phyloP scores from a whole-genome alignment of 2,329 filamentous ascomycete genomes.

The Fusarium udum region DNA sequence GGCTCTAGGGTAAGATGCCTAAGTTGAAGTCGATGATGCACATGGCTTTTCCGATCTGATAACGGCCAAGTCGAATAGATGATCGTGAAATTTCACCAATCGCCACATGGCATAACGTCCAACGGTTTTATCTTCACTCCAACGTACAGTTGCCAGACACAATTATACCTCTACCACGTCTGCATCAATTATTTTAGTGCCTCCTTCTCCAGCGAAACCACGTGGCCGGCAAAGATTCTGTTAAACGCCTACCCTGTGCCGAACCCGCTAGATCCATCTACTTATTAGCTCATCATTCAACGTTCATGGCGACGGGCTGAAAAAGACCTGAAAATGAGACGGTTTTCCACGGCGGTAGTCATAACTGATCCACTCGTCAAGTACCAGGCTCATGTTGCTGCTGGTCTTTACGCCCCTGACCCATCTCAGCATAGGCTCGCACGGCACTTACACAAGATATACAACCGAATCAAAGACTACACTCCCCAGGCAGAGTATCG shows the following conservation, averaged over 20 bases:
- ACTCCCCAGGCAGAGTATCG: constrained; percentile 76
- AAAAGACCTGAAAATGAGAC: constrained; percentile 41
- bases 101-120: neutral
- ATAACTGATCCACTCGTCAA: constrained; percentile 80
- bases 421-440: constrained; percentile 77
- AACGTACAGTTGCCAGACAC: neutral
- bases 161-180: neutral
- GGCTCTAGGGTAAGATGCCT: neutral
- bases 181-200: no score
- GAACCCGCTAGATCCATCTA: neutral
- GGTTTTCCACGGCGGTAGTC: constrained; percentile 60
- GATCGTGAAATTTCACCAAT: constrained; percentile 6
- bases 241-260: constrained; percentile 12
- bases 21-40: constrained; percentile 28
- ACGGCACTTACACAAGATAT: constrained; percentile 80
- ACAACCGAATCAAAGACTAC: constrained; percentile 80
- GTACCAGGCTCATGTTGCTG: constrained; percentile 76
- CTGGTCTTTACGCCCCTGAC: constrained; percentile 73
- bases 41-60: constrained; percentile 26
- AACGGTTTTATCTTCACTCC: neutral
- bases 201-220: neutral
- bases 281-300: constrained; percentile 12
- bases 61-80: constrained; percentile 2
- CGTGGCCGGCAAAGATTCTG: neutral
- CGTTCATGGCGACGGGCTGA: neutral